Percentiles rank a stretch among this genome's conserved stretches.
Conservation (phyloP, 1,284 basidiomycete species). For the Tilletia indica region DNA sequence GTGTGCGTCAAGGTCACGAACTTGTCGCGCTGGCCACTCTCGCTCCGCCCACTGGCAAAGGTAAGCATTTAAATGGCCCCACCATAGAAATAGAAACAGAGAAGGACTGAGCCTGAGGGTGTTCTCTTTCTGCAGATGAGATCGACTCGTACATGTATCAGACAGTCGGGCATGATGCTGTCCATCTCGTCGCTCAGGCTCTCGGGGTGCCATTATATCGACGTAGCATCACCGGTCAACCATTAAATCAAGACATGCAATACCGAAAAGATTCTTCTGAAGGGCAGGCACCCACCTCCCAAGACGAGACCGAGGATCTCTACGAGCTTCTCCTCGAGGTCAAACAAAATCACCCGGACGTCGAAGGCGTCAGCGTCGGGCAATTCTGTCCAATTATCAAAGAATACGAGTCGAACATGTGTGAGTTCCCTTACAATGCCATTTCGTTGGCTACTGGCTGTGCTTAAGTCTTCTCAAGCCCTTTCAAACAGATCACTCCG, state of each 20-base stretch:
- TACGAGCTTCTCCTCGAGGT: conserved; percentile 73
- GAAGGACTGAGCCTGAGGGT: too few relatives aligned
- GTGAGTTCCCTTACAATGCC: neutral
- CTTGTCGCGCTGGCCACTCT: conserved; percentile 86
- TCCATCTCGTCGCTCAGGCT: conserved; percentile 80
- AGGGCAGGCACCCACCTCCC: neutral
- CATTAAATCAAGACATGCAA: conserved; percentile 77
- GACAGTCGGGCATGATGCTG: conserved; percentile 91
- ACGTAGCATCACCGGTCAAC: conserved; percentile 73
- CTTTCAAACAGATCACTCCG: conserved; percentile 19
- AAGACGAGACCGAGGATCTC: conserved; percentile 94
- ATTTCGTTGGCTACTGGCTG: neutral
- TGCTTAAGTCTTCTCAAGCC: neutral
- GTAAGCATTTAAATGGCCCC: conserved; percentile 58
- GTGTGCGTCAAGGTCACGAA: conserved; percentile 79
- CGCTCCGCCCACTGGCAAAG: conserved; percentile 77
- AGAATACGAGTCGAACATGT: conserved; percentile 96
- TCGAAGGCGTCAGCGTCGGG: conserved; percentile 89
- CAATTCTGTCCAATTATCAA: conserved; percentile 96
- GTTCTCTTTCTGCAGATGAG: conserved; percentile 69
- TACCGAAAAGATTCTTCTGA: conserved; percentile 65
- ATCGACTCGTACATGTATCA: conserved; percentile 98
- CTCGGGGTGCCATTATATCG: conserved; percentile 83
- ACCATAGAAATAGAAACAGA: too few relatives aligned
- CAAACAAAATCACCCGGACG: conserved; percentile 70